A percentile compares a stretch with the other conserved stretches of the same genome.
phyloP scores from a whole-genome alignment of 495 filamentous ascomycete genomes.

The Xylaria castorea region DNA sequence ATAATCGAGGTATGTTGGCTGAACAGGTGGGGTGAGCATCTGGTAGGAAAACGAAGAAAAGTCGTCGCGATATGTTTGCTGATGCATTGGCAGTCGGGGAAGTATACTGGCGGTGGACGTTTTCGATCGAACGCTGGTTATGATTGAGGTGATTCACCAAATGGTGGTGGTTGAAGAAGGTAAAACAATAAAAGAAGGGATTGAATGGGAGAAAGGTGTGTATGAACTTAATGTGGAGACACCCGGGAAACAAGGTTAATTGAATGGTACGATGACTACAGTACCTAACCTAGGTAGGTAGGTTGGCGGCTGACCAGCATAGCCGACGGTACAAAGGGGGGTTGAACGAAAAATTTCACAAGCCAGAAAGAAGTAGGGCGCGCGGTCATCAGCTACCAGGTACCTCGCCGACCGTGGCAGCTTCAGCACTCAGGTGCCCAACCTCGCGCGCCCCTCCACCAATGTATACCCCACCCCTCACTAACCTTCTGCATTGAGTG shows the following conservation, averaged over 20 bases:
- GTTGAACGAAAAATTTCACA: conserved; percentile 14
- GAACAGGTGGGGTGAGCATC: conserved; percentile 54
- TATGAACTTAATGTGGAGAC: not conserved
- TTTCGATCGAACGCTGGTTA: conserved; percentile 22
- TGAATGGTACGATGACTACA: conserved; percentile 1
- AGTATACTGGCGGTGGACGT: conserved; percentile 25
- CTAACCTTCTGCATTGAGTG: not conserved
- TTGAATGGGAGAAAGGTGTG: conserved; percentile 16
- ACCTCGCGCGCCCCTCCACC: conserved; percentile 1
- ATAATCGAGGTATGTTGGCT: conserved; percentile 46
- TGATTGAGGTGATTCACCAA: conserved; percentile 36
- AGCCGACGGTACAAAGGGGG: not conserved
- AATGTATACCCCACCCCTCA: not conserved
- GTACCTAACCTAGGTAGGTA: too few species aligned
- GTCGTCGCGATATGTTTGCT: conserved; percentile 47
- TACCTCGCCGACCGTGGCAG: not conserved
- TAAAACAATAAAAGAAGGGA: conserved; percentile 22
- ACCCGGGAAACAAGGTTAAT: not conserved
- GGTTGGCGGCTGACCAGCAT: not conserved
- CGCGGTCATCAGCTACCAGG: not conserved
- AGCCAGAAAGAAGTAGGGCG: conserved; percentile 15
- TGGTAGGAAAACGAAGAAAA: conserved; percentile 54
- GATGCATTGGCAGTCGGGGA: conserved; percentile 52
- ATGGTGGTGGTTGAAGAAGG: conserved; percentile 36
- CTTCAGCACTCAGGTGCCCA: conserved; percentile 21